Evolutionary conservation across 2,329 filamentous ascomycete genomes (phyloP), one percentile per base, ranked within the genome.

Genomic region (Phialocephala sp.): DNA sequence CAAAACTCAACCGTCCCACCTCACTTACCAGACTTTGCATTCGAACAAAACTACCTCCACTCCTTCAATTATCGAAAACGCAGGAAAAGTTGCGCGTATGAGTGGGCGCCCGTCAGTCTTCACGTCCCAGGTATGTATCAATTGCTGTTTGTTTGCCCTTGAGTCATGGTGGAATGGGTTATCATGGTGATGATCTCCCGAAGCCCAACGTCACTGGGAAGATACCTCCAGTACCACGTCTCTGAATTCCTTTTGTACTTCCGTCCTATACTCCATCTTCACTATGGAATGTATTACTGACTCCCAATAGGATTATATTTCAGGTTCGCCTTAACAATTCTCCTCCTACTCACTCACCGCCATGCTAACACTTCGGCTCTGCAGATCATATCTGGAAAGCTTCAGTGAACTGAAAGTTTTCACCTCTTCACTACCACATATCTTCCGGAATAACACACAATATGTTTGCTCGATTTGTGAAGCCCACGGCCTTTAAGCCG

Each of bases 81-180:
- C 55, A 64, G 60, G 68, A 59, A 71, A 55, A 70, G 73, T 72
- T 84, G 90, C 88, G 85, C 89, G 89, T 90, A 93, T 93, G 91
- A 91, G 89, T 90, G 90, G 90, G 85, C 89, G 89, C 86, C 85
- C 87, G 82, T 92, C 91, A 81, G 86, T 90, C 80, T 94, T 93
- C 85, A 94, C 91, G 83, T 94, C 91, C 82, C 91, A 94, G 88
- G 91, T 92, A 89, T 62, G 73, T 73, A 50, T 59, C 52, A 62
- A 64, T 66, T 61, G 54, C n/a, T 66, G 35, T 47, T 36, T 52
- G 43, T 24, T 37, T 60, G 59, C 55, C 47, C 52, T 66, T 70
- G 65, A 68, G 60, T 65, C 68, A 66, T 65, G 58, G 27, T 36
- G 24, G n/a, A 62, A 27, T 27, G 22, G 22, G 36, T 72, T 69